Evolutionary conservation across 169 alveolate species (phyloP), one percentile per base, ranked within the genome.

Genomic region (Cryptosporidium baileyi): DNA sequence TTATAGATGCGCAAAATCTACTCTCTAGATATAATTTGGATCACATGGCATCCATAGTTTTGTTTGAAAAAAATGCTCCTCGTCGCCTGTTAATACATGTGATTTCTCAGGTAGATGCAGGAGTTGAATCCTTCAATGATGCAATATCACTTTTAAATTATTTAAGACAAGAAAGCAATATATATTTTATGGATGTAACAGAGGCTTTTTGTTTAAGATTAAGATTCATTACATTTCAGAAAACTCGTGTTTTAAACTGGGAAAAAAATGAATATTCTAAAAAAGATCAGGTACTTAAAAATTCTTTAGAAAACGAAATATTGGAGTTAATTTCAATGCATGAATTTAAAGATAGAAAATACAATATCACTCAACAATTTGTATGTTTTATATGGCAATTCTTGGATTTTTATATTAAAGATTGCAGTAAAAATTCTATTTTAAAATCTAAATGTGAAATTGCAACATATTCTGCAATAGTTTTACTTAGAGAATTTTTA

Each of bases 301-400:
- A 57, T 30, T 32, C 22, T 1, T 11, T 74, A 13, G 85, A 74
- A 22, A 47, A 38, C 26, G 85, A 74, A 11, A 54, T 74, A 38
- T 38, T 57, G 15, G 85, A 74, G 7, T 22, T 74, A 22, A n/a
- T 74, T 1, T 32, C 28, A 15, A 40, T 74, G 34, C 24, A 19
- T 28, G 40, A 32, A 22, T 51, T 51, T 5, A 36, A 36, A 17
- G 34, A 54, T 15, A 67, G 34, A 30, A n/a, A n/a, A n/a, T 41
- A 38, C 24, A 51, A 32, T 40, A 34, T 74, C 9, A 40, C 67
- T 0, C 85, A 74, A 34, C 85, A 74, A 57, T 74, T 54, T 54
- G 67, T 43, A 1, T 74, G 85, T 36, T 74, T 74, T 59, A 26
- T 74, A 34, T 74, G 85, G 85, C 85, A 74, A 54, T 74, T 74